These are phyloP conservation scores for Cyclostephanos tholiformis DNA, from an alignment of 108 stramenopile genomes.

Conservation along the genomic window DNA sequence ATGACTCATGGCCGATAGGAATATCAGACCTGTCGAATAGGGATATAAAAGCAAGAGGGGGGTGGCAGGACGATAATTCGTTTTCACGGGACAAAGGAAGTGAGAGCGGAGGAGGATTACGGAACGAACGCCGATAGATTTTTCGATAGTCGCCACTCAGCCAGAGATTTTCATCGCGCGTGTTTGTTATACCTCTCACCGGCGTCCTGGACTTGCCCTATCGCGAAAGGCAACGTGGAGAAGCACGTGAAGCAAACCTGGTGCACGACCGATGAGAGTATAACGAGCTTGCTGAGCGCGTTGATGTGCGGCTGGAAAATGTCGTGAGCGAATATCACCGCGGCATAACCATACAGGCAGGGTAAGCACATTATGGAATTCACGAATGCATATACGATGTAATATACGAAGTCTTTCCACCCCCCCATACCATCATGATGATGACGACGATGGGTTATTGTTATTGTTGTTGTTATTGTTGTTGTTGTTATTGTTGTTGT, in stretches of 20 bases:
- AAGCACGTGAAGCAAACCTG: conserved; percentile 85
- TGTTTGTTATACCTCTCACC: background rate
- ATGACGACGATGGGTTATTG: too few relatives aligned
- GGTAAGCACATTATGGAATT: conserved; percentile 84
- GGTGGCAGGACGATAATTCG: too few relatives aligned
- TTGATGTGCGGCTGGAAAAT: conserved; percentile 73
- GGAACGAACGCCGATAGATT: background rate
- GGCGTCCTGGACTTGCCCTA: conserved; percentile 96
- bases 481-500: too few relatives aligned
- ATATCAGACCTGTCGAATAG: conserved; percentile 76
- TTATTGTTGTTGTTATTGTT: too few relatives aligned
- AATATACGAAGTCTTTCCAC: conserved; percentile 43
- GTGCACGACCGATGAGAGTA: conserved; percentile 86
- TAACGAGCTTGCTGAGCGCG: conserved; percentile 81
- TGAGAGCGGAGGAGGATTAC: background rate
- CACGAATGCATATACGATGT: conserved; percentile 52
- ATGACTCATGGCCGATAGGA: conserved; percentile 88
- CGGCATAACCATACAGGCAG: conserved; percentile 87
- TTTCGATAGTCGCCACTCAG: too few relatives aligned
- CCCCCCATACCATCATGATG: too few relatives aligned
- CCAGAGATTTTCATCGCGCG: too few relatives aligned
- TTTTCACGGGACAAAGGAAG: too few relatives aligned
- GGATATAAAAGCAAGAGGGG: too few relatives aligned
- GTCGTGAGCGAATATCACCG: conserved; percentile 85
- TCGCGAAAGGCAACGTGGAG: conserved; percentile 87